These are phyloP conservation scores for Metschnikowia sp. DNA, from an alignment of 805 yeast genomes.

Conservation along the genomic window DNA sequence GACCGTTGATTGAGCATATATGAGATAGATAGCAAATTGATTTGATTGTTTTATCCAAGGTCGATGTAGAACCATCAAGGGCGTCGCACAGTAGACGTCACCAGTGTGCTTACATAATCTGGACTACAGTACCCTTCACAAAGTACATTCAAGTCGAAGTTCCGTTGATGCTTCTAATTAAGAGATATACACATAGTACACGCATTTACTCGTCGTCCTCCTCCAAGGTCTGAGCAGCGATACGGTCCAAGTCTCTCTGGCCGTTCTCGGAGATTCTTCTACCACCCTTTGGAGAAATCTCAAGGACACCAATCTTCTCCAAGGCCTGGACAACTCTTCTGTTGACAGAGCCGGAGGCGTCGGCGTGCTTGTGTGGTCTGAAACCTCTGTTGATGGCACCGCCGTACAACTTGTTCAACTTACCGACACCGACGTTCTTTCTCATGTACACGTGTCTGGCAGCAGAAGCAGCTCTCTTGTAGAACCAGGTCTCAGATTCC, in stretches of 20 bases:
- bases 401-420: constrained; percentile 98
- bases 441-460: constrained; percentile 99
- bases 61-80: no score
- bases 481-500: constrained; percentile 99
- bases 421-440: constrained; percentile 99
- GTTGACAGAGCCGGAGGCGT: constrained; percentile 99
- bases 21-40: no score
- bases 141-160: not conserved
- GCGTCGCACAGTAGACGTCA: no score
- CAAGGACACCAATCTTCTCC: constrained; percentile 97
- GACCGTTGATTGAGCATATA: no score
- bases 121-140: no score
- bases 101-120: no score
- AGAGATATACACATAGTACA: constrained; percentile 16
- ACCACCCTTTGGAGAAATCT: constrained; percentile 96
- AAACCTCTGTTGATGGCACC: constrained; percentile 98
- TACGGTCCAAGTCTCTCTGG: constrained; percentile 99
- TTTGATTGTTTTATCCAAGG: not conserved
- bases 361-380: constrained; percentile 97
- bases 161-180: constrained; percentile 17
- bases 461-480: constrained; percentile 99
- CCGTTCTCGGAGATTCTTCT: constrained; percentile 99
- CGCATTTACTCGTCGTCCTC: constrained; percentile 57
- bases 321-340: constrained; percentile 97
- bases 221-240: constrained; percentile 98